These are phyloP conservation scores for Solanum clarkiae DNA, from an alignment of 257 asterid genomes.

Conservation along the genomic window DNA sequence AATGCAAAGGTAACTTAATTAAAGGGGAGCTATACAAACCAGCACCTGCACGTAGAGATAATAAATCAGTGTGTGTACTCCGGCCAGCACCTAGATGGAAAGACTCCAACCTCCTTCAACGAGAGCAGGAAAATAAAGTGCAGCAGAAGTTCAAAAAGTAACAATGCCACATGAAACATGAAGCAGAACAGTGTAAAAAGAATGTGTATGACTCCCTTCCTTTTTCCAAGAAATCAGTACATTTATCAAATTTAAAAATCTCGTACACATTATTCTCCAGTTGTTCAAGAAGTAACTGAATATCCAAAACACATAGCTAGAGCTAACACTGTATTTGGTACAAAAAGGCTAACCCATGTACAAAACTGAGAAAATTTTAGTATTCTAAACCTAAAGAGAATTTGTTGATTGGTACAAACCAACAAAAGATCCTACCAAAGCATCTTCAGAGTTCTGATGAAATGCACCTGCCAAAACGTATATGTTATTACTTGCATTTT, in stretches of 20 bases:
- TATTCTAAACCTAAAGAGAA: neutral
- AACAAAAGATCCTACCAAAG: neutral
- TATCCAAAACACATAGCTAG: conserved; percentile 1
- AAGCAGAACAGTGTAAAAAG: neutral
- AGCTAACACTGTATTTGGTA: neutral
- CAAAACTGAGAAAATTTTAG: neutral
- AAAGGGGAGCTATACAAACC: neutral
- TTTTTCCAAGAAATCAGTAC: neutral
- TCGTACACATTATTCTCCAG: neutral
- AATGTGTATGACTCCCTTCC: neutral
- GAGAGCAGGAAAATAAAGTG: neutral
- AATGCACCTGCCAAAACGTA: neutral
- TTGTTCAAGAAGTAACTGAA: neutral
- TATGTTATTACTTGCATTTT: neutral
- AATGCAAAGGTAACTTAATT: neutral
- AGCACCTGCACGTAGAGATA: neutral
- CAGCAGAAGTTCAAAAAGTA: neutral
- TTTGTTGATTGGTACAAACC: neutral
- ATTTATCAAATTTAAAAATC: neutral
- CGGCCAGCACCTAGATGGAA: neutral
- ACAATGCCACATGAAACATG: neutral
- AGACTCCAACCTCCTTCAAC: neutral
- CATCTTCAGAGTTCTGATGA: neutral
- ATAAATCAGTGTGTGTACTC: neutral
- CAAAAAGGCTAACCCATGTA: neutral